Base-by-base conservation (phyloP, 78 protist genomes). In the Mastigamoeba balamuthi region DNA sequence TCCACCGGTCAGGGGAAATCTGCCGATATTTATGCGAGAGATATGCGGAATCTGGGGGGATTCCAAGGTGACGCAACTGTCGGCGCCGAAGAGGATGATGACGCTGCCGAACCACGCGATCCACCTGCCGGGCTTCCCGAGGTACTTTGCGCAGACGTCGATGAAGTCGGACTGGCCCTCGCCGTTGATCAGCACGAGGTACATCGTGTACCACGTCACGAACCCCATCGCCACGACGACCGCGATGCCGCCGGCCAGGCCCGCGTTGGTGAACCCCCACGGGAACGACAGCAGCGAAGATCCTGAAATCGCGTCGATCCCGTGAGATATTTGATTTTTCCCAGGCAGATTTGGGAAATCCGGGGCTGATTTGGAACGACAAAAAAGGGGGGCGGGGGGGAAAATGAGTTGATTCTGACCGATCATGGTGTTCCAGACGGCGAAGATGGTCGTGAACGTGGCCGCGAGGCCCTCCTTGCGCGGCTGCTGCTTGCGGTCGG, bases 381-480 rank as follows among this genome's bases (percentile, higher is more conserved):
- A n/a, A n/a, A n/a, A n/a, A n/a, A n/a, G n/a, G n/a, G n/a, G n/a
- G n/a, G n/a, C n/a, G n/a, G n/a, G n/a, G n/a, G n/a, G n/a, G n/a
- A n/a, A n/a, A n/a, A n/a, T n/a, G n/a, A n/a, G n/a, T n/a, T n/a
- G n/a, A n/a, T n/a, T n/a, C 9, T 7, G 17, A 4, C 76, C 76
- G 58, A 72, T 29, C 76, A 72, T 72, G n/a, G 76, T 72, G 52
- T 48, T 52, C 37, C 52, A 48, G 42, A 72, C 30, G 42, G 76
- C 6, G 3, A 72, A 72, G 17, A 72, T 38, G 29, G 76, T 58
- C 6, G 27, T n/a, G 42, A 35, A 3, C 29, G 70, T n/a, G 3
- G 65, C 17, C 39, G n/a, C n/a, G n/a, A n/a, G n/a, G n/a, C n/a
- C n/a, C n/a, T n/a, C n/a, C n/a, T n/a, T n/a, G n/a, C n/a, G n/a